Conservation (phyloP, 2,329 filamentous ascomycete genomes). For the Cladobotryum protrusum region DNA sequence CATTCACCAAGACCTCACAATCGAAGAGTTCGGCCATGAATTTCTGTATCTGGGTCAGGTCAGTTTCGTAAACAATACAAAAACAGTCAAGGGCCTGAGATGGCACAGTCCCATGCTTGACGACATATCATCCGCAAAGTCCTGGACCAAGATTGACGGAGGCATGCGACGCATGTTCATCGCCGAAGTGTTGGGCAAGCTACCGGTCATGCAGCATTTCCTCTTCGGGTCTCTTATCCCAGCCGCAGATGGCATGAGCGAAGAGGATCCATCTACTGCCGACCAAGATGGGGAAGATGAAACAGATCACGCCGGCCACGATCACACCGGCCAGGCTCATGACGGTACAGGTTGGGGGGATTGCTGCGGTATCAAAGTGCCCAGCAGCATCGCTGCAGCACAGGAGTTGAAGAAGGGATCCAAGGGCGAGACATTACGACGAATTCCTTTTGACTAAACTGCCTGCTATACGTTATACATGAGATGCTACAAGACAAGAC, state of each 20-base stretch:
- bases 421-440: conserved; percentile 53
- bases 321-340: conserved; percentile 55
- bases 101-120: conserved; percentile 99
- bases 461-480: too few species aligned
- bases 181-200: conserved; percentile 82
- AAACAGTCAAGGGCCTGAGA: conserved; percentile 86
- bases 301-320: conserved; percentile 55
- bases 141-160: conserved; percentile 85
- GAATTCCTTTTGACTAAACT: conserved; percentile 72
- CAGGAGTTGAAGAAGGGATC: conserved; percentile 78
- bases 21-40: conserved; percentile 79
- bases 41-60: conserved; percentile 93
- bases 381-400: conserved; percentile 84
- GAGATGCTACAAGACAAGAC: too few species aligned
- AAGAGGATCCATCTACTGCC: conserved; percentile 45
- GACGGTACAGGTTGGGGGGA: conserved; percentile 78
- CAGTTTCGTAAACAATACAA: conserved; percentile 89
- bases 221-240: conserved; percentile 82
- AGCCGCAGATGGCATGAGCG: conserved; percentile 75
- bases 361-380: conserved; percentile 96
- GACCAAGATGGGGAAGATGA: conserved; percentile 47
- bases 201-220: conserved; percentile 99
- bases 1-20: conserved; percentile 80
- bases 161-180: conserved; percentile 98
- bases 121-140: conserved; percentile 86